Conservation (phyloP, 306 rosid species). For the Abrus pulchellus region DNA sequence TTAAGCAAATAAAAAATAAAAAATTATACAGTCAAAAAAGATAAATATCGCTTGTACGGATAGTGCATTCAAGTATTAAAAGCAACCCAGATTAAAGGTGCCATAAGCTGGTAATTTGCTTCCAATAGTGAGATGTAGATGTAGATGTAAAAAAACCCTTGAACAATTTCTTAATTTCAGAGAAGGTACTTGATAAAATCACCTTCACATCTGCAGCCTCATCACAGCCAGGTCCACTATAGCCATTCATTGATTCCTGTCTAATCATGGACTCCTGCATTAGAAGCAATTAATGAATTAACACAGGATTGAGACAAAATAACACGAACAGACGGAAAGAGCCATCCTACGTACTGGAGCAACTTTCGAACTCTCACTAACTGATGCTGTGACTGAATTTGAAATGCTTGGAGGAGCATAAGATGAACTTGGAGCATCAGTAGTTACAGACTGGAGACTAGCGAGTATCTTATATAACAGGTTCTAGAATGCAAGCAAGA, state of each 20-base stretch:
- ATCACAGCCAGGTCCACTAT: conserved; percentile 48
- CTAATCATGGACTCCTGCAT: conserved; percentile 67
- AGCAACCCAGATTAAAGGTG: neutral
- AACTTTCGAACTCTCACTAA: conserved; percentile 67
- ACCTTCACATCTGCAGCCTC: conserved; percentile 72
- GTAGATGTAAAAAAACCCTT: neutral
- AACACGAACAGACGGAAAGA: conserved; percentile 33
- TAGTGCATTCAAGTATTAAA: neutral
- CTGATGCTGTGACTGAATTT: conserved; percentile 53
- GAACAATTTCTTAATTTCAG: conserved; percentile 40
- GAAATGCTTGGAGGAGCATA: conserved; percentile 69
- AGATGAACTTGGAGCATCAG: conserved; percentile 84
- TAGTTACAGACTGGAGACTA: conserved; percentile 65
- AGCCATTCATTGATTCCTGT: conserved; percentile 35
- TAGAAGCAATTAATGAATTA: conserved; percentile 39
- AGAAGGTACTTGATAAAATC: conserved; percentile 48
- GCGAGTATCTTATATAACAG: conserved; percentile 76
- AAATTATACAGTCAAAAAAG: neutral
- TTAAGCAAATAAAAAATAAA: neutral
- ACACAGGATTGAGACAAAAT: conserved; percentile 22
- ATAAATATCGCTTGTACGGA: neutral
- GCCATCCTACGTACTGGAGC: conserved; percentile 55
- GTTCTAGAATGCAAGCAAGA: conserved; percentile 58
- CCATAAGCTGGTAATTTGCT: neutral
- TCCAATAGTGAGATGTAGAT: neutral